Evolutionary conservation across 345 rosid genomes (phyloP).

Genomic region (Linum trigynum): DNA sequence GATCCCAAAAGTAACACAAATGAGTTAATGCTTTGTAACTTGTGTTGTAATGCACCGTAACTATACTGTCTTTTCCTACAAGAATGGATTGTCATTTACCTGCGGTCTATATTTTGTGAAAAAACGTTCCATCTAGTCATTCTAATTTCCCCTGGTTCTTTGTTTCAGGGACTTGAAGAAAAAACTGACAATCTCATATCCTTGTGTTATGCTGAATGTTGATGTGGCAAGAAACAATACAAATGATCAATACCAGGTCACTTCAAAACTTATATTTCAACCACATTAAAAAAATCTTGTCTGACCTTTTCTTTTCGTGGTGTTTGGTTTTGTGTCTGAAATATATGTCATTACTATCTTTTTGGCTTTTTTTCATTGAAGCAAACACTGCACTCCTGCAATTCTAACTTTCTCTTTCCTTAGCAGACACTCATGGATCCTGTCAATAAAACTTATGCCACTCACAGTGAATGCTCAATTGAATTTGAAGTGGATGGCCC

Average conservation of each 20-base stretch:
- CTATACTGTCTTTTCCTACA: not conserved
- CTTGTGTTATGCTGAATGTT: conserved; percentile 95
- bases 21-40: not conserved
- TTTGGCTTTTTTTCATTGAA: conserved; percentile 4
- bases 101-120: not conserved
- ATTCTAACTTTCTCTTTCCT: conserved; percentile 17
- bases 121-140: not conserved
- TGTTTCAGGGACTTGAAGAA: conserved; percentile 63
- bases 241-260: conserved; percentile 93
- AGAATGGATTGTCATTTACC: not conserved
- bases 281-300: not conserved
- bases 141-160: conserved; percentile 15
- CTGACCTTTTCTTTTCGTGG: not conserved
- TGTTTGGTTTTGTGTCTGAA: not conserved
- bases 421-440: conserved; percentile 75
- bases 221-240: conserved; percentile 90
- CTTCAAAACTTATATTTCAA: conserved; percentile 9
- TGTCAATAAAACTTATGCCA: conserved; percentile 56
- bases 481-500: conserved; percentile 99
- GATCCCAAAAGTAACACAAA: no score
- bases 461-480: conserved; percentile 93
- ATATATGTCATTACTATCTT: not conserved
- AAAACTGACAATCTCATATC: conserved; percentile 85
- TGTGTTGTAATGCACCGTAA: not conserved
- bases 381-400: conserved; percentile 9